Conservation (phyloP, 306 rosid species). For the Quercus glauca region DNA sequence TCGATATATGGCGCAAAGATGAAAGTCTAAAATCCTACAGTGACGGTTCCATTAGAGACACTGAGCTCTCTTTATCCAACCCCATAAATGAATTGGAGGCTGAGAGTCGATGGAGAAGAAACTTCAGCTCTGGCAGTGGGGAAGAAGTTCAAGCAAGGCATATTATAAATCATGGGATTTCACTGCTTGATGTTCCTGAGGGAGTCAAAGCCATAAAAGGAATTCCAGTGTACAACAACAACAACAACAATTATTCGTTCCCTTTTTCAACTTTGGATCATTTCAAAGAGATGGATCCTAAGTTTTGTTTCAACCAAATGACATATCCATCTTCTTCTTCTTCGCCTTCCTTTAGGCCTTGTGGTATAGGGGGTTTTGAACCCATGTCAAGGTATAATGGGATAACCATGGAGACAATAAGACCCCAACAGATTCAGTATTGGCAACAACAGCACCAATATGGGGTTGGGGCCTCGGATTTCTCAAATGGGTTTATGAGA, state of each 20-base stretch:
- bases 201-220: conserved; percentile 56
- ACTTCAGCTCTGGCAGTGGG: not conserved
- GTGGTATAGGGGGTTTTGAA: conserved; percentile 23
- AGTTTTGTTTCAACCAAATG: conserved; percentile 28
- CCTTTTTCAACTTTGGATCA: conserved; percentile 16
- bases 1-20: conserved; percentile 48
- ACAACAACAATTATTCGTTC: conserved; percentile 5
- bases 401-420: conserved; percentile 44
- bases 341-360: conserved; percentile 19
- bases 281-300: conserved; percentile 17
- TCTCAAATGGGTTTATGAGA: conserved; percentile 47
- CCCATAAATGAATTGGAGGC: conserved; percentile 36
- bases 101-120: conserved; percentile 45
- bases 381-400: conserved; percentile 49
- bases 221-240: conserved; percentile 52
- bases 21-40: conserved; percentile 37
- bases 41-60: conserved; percentile 40
- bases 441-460: conserved; percentile 31
- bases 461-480: conserved; percentile 39
- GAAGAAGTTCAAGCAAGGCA: conserved; percentile 6
- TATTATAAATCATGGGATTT: conserved; percentile 22
- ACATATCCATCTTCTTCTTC: conserved; percentile 24
- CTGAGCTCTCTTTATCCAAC: conserved; percentile 47
- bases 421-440: conserved; percentile 34
- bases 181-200: conserved; percentile 25